Evolutionary conservation across 345 rosid species (phyloP).

Genomic region (Murraya paniculata): DNA sequence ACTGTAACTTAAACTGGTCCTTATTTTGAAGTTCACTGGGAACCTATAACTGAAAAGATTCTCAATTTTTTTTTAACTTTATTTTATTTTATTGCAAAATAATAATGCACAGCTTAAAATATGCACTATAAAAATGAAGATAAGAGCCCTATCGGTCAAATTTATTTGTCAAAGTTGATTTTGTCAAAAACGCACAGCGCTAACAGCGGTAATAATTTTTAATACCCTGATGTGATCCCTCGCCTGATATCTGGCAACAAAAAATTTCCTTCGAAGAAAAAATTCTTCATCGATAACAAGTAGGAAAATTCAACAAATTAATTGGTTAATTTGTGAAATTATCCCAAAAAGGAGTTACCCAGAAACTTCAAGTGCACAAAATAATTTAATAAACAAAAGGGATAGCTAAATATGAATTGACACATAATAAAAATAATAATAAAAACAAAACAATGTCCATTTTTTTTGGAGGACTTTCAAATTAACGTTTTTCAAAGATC

Average conservation of each 20-base stretch:
- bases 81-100: no score
- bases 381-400: not conserved
- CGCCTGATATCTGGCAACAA: not conserved
- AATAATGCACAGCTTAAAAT: no score
- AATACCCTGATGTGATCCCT: not conserved
- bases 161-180: not conserved
- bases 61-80: no score
- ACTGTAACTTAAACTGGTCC: no score
- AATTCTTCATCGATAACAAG: not conserved
- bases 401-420: not conserved
- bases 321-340: not conserved
- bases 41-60: no score
- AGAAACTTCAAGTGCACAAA: constrained; percentile 26
- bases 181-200: not conserved
- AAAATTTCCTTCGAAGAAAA: not conserved
- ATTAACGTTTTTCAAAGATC: not conserved
- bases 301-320: not conserved
- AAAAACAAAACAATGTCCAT: constrained; percentile 9
- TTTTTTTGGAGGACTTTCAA: constrained; percentile 29
- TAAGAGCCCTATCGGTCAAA: no score
- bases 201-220: not conserved
- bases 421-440: not conserved
- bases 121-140: no score
- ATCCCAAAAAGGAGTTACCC: constrained; percentile 16
- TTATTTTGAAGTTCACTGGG: no score